These are phyloP conservation scores for Pythium plurisporium DNA, from an alignment of 352 stramenopile genomes.

Conservation along the genomic window DNA sequence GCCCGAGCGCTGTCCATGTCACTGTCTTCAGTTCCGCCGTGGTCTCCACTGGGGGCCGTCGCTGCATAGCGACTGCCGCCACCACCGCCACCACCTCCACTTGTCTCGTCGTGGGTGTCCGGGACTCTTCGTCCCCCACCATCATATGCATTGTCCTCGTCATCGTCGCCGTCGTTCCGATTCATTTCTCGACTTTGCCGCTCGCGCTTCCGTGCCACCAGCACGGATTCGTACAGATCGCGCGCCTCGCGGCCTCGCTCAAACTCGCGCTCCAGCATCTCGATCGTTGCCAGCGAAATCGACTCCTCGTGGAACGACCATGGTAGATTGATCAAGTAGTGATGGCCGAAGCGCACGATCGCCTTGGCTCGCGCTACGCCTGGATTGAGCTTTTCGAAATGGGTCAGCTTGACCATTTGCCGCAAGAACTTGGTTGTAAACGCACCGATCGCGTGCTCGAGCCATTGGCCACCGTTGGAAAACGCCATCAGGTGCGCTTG, in stretches of 20 bases:
- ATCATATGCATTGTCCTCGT: neutral
- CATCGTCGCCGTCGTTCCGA: neutral
- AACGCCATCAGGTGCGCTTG: conserved; percentile 73
- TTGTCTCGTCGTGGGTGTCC: neutral
- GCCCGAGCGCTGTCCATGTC: neutral
- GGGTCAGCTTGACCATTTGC: conserved; percentile 74
- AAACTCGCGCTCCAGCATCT: conserved; percentile 74
- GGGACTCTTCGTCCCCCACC: neutral
- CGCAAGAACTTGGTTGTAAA: conserved; percentile 72
- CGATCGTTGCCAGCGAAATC: conserved; percentile 62
- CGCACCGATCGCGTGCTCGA: conserved; percentile 48
- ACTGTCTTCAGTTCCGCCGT: neutral
- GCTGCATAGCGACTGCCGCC: neutral
- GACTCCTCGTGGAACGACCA: conserved; percentile 75
- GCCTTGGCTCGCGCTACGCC: conserved; percentile 45
- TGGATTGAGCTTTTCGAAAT: conserved; percentile 59
- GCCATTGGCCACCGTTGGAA: conserved; percentile 67
- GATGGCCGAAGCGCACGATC: conserved; percentile 70
- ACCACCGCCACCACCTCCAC: neutral
- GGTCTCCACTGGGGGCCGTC: no score
- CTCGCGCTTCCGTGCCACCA: conserved; percentile 38
- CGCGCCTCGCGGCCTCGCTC: conserved; percentile 64
- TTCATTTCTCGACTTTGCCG: conserved; percentile 1
- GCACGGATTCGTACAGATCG: conserved; percentile 69
- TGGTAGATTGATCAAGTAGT: conserved; percentile 77